Base-by-base conservation (phyloP, 306 rosid genomes). In the Cicer arietinum region DNA sequence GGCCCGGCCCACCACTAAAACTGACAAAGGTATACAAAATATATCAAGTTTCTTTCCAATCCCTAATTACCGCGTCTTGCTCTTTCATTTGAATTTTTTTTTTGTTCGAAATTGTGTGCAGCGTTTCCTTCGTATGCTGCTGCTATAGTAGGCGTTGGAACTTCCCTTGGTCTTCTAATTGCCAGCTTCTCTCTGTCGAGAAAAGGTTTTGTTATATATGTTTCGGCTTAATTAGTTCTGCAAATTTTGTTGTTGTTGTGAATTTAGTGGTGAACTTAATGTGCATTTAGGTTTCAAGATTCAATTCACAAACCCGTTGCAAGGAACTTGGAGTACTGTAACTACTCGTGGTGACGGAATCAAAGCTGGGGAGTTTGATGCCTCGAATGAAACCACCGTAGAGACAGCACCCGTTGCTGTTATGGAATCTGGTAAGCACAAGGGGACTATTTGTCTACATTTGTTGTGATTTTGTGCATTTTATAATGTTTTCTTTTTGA, bases 121-220 rank as follows among this genome's bases (percentile, higher is more conserved):
- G 96, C 83, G 50, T 70, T 80, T 77, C 84, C 85, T 83, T 64
- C 76, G 7, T 61, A 69, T 50, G 4, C 9, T 10, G 7, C 46
- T 42, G 82, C 81, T 63, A 20, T 87, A 7, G 83, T 84, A 6
- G 86, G 86, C 18, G 54, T 87, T 67, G 91, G 94, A 43, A 69
- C 90, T 78, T 87, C 97, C 13, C 45, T 94, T 59, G 85, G 84
- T 71, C 77, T 85, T 79, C 22, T 90, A 7, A 77, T 86, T 11
- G 89, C 94, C 66, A 68, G 70, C 35, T 84, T 89, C 61, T 83
- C 90, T 14, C 58, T 83, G 2, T 81, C 89, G 1, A 84, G 83
- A 61, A 89, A 83, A 84, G 94, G 98, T 92, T 92, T 30, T 10
- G 14, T 57, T 5, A 3, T 44, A 67, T 66, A 20, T 6, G 10